Conservation (phyloP, 2,329 filamentous ascomycete genomes). For the Fusarium sp. region DNA sequence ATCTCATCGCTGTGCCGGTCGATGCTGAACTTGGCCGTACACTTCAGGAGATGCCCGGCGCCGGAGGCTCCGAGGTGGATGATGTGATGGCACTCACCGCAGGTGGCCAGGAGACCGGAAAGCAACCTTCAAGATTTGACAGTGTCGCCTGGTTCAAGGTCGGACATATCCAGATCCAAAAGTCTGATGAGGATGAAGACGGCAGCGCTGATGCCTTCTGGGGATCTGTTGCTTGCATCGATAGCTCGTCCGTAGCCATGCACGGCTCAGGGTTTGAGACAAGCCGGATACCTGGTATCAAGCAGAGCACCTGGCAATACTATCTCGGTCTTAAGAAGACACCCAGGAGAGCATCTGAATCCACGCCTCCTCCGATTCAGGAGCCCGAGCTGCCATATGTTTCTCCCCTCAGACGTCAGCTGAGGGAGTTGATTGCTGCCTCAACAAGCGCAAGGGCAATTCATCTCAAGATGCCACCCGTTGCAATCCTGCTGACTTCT, state of each 20-base stretch:
- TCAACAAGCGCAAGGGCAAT: constrained; percentile 90
- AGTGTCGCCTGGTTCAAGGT: constrained; percentile 94
- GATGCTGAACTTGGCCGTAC: constrained; percentile 87
- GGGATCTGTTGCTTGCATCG: constrained; percentile 88
- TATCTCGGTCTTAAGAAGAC: constrained; percentile 83
- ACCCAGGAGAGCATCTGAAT: constrained; percentile 61
- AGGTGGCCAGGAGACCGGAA: constrained; percentile 45
- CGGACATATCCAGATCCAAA: constrained; percentile 74
- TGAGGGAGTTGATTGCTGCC: constrained; percentile 87
- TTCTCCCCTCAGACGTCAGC: constrained; percentile 73
- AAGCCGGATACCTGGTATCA: constrained; percentile 80
- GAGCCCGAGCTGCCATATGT: constrained; percentile 64
- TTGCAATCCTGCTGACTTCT: constrained; percentile 89
- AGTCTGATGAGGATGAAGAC: constrained; percentile 66
- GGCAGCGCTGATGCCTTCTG: constrained; percentile 77
- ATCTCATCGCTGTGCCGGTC: constrained; percentile 89
- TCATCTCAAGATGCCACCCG: constrained; percentile 86
- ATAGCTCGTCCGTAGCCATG: constrained; percentile 88
- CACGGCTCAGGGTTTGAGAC: constrained; percentile 91
- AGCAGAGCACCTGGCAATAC: constrained; percentile 86
- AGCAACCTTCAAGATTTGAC: constrained; percentile 56
- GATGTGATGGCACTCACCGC: constrained; percentile 72
- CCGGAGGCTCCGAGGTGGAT: constrained; percentile 75
- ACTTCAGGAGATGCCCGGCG: constrained; percentile 77
- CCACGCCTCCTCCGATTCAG: constrained; percentile 55